Percentiles rank a stretch among this genome's conserved stretches.
Conservation (phyloP, 768 basidiomycete genomes). For the Boletales sp. region DNA sequence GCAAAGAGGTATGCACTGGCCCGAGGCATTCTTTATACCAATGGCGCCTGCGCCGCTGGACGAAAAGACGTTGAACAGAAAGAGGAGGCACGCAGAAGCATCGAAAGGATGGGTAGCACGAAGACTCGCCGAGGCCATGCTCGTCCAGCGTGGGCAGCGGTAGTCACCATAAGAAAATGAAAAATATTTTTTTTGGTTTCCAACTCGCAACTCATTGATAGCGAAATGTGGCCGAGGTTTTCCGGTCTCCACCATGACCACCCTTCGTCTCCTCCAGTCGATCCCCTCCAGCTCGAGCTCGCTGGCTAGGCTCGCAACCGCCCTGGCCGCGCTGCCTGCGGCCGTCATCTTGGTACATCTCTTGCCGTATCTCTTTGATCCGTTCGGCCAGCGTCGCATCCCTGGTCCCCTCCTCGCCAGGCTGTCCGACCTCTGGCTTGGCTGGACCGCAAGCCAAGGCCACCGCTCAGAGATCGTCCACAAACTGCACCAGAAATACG, state of each 20-base stretch:
- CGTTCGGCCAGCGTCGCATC: slow-evolving; percentile 53
- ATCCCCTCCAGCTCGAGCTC: slow-evolving; percentile 2
- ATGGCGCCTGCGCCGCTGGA: slow-evolving; percentile 12
- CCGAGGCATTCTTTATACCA: slow-evolving; percentile 18
- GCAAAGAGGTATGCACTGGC: slow-evolving; percentile 16
- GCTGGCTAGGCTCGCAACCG: slow-evolving; percentile 1
- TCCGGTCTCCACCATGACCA: no score
- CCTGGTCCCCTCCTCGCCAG: slow-evolving; percentile 72
- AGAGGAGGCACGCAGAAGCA: slow-evolving; percentile 14
- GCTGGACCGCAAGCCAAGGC: slow-evolving; percentile 58
- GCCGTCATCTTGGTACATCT: slow-evolving; percentile 30
- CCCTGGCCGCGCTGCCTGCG: slow-evolving; percentile 12
- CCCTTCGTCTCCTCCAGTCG: no score
- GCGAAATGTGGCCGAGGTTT: no score
- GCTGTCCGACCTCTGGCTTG: slow-evolving; percentile 74
- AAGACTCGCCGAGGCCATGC: slow-evolving; percentile 11
- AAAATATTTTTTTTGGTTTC: no score
- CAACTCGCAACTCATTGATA: no score
- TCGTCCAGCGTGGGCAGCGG: slow-evolving; percentile 15
- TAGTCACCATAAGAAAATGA: no score
- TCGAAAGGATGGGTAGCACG: no score
- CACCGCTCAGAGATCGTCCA: slow-evolving; percentile 77
- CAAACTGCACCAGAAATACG: slow-evolving; percentile 67
- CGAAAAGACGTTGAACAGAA: slow-evolving; percentile 8
- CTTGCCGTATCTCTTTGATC: slow-evolving; percentile 53